Base-by-base conservation (phyloP, 805 yeast species). In the Candida stauntonica region DNA sequence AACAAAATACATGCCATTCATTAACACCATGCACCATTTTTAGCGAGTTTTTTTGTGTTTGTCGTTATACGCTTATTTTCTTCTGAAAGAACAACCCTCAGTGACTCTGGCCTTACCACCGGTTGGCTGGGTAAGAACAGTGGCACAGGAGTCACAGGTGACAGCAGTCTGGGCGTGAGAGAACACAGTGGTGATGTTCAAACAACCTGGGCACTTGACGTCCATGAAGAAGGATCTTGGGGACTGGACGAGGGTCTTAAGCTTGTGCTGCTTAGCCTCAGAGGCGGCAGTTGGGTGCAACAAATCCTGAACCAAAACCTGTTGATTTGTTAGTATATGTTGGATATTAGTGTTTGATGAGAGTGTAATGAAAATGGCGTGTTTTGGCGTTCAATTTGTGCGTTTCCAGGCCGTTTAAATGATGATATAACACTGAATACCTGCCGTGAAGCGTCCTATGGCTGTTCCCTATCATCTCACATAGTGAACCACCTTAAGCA, bases 151-250 rank as follows among this genome's bases (percentile, higher is more conserved):
- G 67, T 94, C 98, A 81, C 99, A 93, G 65, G 96, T 85, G 64
- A 93, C 99, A 63, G 97, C 98, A 62, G 99, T 93, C 80, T 93
- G 99, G 59, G 99, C 98, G 74, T 93, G 99, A 54, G 98, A 91
- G 85, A 93, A 93, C 58, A 93, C 98, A 59, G 97, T 91, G 73
- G 99, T 88, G 79, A 93, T 93, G 82, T 82, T 85, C 70, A 91
- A 79, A 79, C 99, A 93, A 63, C 99, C 98, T 73, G 95, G 98
- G 75, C 99, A 93, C 74, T 91, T 93, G 62, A 93, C 99, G 68
- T 93, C 99, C 96, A 93, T 89, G 84, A 93, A 93, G 82, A 77
- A 93, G 48, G 98, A 89, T 83, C 98, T 86, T 73, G 99, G 99
- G 52, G 85, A 69, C 72, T 91, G 96, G 59, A 93, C 99, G 67